A percentile compares a stretch with the other conserved stretches of the same genome.
phyloP scores from a whole-genome alignment of 2,329 filamentous ascomycete species.

The Cercospora beticola region DNA sequence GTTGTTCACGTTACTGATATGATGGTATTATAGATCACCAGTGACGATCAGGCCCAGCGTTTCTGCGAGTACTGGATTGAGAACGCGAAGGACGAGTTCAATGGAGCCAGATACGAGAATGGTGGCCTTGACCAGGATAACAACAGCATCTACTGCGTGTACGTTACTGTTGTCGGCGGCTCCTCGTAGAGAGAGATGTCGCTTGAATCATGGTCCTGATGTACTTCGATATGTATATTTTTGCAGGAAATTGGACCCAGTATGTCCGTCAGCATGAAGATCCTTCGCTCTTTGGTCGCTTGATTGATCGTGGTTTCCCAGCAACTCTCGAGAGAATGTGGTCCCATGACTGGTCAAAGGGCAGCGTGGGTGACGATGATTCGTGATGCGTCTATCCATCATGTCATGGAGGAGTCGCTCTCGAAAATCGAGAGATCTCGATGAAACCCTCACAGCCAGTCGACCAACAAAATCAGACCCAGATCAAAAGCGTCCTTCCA shows the following conservation, averaged over 20 bases:
- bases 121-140: constrained; percentile 22
- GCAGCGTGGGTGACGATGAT: too few species aligned
- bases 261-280: background rate
- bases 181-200: background rate
- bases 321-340: background rate
- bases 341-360: too few species aligned
- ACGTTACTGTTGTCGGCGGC: background rate
- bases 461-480: background rate
- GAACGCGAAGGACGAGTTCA: constrained; percentile 17
- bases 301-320: background rate
- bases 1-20: background rate
- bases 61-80: constrained; percentile 19
- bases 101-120: constrained; percentile 17
- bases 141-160: constrained; percentile 20
- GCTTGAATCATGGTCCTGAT: background rate
- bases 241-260: background rate
- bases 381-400: too few species aligned
- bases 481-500: constrained; percentile 5
- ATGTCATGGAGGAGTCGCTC: background rate
- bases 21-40: background rate
- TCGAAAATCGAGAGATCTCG: background rate
- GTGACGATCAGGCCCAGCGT: constrained; percentile 12
- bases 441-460: background rate
- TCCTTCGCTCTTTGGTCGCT: background rate
- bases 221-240: background rate